These are phyloP conservation scores for Proliferodiscus dingleyae DNA, from an alignment of 2,329 filamentous ascomycete species.

Conservation along the genomic window DNA sequence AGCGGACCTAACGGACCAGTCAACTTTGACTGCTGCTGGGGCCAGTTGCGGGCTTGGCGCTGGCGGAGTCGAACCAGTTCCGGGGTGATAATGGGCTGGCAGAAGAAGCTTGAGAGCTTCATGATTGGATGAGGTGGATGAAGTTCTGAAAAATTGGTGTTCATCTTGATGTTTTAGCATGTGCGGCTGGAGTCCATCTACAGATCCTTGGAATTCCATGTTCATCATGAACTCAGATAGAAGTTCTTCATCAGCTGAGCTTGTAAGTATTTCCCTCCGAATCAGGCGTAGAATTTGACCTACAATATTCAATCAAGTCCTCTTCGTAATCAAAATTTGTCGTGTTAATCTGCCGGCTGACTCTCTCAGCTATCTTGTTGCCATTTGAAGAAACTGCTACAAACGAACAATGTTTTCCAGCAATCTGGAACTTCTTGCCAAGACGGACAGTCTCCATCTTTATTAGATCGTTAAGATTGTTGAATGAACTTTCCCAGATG, in stretches of 20 bases:
- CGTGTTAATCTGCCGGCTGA: too few species aligned
- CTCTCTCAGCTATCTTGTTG: constrained; percentile 2
- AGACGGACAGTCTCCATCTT: constrained; percentile 62
- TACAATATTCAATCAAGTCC: background rate
- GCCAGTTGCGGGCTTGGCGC: background rate
- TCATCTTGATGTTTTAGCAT: too few species aligned
- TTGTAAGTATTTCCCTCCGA: too few species aligned
- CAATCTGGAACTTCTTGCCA: constrained; percentile 61
- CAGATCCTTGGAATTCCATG: too few species aligned
- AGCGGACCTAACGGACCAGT: constrained; percentile 2
- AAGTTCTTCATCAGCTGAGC: too few species aligned
- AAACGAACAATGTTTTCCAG: constrained; percentile 68
- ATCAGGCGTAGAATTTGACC: too few species aligned
- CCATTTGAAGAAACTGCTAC: constrained; percentile 54
- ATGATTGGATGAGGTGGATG: too few species aligned
- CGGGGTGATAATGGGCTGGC: background rate
- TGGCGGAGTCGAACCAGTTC: background rate
- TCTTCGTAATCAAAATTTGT: background rate
- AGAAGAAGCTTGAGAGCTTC: too few species aligned
- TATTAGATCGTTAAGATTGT: constrained; percentile 54
- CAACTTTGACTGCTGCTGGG: background rate
- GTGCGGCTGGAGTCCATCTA: too few species aligned
- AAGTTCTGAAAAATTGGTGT: too few species aligned
- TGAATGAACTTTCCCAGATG: constrained; percentile 43
- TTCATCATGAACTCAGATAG: too few species aligned